These are phyloP conservation scores for Serendipita vermifera DNA, from an alignment of 768 basidiomycete genomes.

Conservation along the genomic window DNA sequence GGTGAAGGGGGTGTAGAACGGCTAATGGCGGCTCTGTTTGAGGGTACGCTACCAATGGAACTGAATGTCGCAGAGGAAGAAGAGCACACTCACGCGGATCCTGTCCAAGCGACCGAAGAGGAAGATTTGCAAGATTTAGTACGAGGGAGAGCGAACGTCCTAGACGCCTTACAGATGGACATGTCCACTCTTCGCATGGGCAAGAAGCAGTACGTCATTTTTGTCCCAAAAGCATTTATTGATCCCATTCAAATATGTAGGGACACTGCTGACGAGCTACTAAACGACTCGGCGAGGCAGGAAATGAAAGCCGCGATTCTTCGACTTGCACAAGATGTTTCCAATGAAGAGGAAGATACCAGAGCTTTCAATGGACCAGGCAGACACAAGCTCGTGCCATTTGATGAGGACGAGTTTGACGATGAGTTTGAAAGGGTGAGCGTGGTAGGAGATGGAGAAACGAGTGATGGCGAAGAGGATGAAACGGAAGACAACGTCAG, in stretches of 20 bases:
- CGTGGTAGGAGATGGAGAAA: slow-evolving; percentile 49
- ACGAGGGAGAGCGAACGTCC: slow-evolving; percentile 54
- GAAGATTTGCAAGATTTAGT: slow-evolving; percentile 16
- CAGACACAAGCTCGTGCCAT: slow-evolving; percentile 23
- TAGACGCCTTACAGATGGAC: slow-evolving; percentile 62
- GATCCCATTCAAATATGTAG: slow-evolving; percentile 23
- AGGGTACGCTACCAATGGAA: slow-evolving; percentile 46
- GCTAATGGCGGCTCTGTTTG: slow-evolving; percentile 59
- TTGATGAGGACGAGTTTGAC: slow-evolving; percentile 44
- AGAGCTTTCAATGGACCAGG: slow-evolving; percentile 19
- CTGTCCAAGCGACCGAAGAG: not conserved
- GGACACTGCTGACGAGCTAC: slow-evolving; percentile 31
- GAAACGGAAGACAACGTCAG: slow-evolving; percentile 20
- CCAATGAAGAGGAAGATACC: slow-evolving; percentile 46
- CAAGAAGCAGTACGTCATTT: slow-evolving; percentile 38
- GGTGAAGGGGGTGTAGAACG: slow-evolving; percentile 46
- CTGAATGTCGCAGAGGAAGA: slow-evolving; percentile 17
- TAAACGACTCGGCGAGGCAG: slow-evolving; percentile 50
- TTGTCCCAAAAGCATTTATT: not conserved
- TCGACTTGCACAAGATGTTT: slow-evolving; percentile 54
- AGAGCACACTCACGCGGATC: not conserved
- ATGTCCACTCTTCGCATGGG: slow-evolving; percentile 44
- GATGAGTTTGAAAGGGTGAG: slow-evolving; percentile 32
- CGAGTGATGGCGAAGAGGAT: slow-evolving; percentile 28
- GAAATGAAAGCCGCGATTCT: slow-evolving; percentile 77